Percentiles rank a stretch among this genome's conserved stretches.
Conservation (phyloP, 331 rosid species). For the Telfairia occidentalis region DNA sequence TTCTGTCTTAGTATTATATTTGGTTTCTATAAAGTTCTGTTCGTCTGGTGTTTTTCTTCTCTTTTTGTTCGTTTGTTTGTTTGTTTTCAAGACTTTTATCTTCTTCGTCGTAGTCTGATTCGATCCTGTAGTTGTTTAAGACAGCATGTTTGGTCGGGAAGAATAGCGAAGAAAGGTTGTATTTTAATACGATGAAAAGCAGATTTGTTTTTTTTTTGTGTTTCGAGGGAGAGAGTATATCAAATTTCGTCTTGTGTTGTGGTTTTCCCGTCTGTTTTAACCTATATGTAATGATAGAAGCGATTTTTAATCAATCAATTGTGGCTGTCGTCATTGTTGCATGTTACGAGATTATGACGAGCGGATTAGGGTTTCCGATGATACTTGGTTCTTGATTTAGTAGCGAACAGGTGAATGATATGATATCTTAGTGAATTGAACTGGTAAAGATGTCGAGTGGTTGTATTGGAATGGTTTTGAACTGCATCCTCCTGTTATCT, state of each 20-base stretch:
- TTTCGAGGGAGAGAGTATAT: background rate
- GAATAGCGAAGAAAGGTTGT: background rate
- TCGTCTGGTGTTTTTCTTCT: background rate
- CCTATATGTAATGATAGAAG: background rate
- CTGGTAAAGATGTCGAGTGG: background rate
- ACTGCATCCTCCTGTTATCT: background rate
- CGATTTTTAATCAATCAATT: background rate
- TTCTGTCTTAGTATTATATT: background rate
- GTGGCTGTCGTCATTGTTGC: background rate
- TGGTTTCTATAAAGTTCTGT: background rate
- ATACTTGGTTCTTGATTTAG: background rate
- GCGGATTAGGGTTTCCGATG: slow-evolving; percentile 10
- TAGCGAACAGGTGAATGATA: background rate
- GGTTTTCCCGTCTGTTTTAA: background rate
- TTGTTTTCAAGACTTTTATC: background rate
- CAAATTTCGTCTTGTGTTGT: background rate
- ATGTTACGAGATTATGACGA: background rate
- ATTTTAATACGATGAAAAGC: background rate
- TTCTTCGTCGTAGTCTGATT: background rate
- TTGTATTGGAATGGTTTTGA: background rate
- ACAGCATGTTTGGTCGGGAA: background rate
- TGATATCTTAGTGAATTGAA: background rate
- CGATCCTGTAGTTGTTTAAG: background rate
- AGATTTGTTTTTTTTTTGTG: background rate
- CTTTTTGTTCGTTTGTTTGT: background rate